Base-by-base conservation (phyloP, 2,329 filamentous ascomycete species). In the Ustilaginoidea virens region DNA sequence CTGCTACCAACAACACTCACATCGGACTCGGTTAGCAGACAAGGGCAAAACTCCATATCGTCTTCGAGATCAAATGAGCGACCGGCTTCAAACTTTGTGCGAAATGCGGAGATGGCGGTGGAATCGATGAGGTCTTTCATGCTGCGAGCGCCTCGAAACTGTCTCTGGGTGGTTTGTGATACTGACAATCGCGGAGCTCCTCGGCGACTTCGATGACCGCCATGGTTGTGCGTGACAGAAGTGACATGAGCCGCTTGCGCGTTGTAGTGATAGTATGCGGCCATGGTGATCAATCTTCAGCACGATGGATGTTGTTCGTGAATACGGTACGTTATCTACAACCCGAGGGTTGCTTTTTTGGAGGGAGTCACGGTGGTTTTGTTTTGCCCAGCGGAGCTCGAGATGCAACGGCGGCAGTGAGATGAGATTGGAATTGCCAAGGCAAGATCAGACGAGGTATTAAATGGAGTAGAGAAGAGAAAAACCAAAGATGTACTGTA, bases 61-160 rank as follows among this genome's bases (percentile, higher is more conserved):
- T 96, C 87, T 48, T 94, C 87, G 37, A 96, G 68, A 44, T 96
- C 87, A 48, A 96, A 96, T 7, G 86, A 93, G 34, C 85, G 74
- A 34, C 81, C 83, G 39, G 83, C 80, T 60, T 96, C 86, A 43
- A 92, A 92, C 48, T 85, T 77, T 41, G 73, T 73, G 43, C 87
- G 80, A 61, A 92, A 94, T 37, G 75, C 73, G 36, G 69, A 68
- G 35, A 92, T 63, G 28, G 75, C 70, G 13, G 74, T 73, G n/a
- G 77, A 67, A 54, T 92, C 85, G 43, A 74, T 74, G 38, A 83
- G 60, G 53, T 93, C 85, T 56, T 92, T 86, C 58, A 87, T 82
- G 46, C 76, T 80, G 48, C 81, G 78, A 31, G 86, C 78, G 39
- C 78, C 76, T 38, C 85, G 80, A 51, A 82, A 85, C 55, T 93